A percentile compares a stretch with the other conserved stretches of the same genome.
Conservation (phyloP, 164 flowering plant species). For the Protea cynaroides region DNA sequence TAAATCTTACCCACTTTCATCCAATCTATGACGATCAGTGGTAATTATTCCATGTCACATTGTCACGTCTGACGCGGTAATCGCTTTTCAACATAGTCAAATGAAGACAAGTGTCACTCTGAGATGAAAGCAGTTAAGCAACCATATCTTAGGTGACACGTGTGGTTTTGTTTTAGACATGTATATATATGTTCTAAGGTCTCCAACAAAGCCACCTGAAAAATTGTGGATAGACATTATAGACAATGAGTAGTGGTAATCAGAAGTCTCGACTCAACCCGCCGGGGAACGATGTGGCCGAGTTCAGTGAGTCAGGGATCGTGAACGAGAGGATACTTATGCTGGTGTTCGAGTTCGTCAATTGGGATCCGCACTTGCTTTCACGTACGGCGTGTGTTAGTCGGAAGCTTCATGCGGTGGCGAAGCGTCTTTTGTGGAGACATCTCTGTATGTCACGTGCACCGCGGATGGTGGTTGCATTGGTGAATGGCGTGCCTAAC, state of each 20-base stretch:
- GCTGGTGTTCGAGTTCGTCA: conserved; percentile 44
- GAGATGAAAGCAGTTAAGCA: not conserved
- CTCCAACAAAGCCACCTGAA: conserved; percentile 10
- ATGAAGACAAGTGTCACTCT: conserved; percentile 6
- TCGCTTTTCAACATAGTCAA: conserved; percentile 1
- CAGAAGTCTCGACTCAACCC: conserved; percentile 21
- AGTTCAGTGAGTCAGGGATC: conserved; percentile 39
- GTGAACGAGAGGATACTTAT: conserved; percentile 56
- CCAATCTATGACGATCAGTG: not conserved
- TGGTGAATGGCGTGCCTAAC: conserved; percentile 29
- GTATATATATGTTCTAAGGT: not conserved
- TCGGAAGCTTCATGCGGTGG: conserved; percentile 62
- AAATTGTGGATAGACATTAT: no score
- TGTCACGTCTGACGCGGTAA: conserved; percentile 9
- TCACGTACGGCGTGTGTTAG: conserved; percentile 54
- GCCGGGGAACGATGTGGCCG: conserved; percentile 15
- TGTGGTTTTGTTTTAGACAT: not conserved
- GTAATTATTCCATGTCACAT: not conserved
- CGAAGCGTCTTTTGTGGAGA: conserved; percentile 67
- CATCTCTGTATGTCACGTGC: conserved; percentile 61
- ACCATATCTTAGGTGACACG: conserved; percentile 11
- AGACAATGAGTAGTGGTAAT: no score
- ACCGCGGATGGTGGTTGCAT: conserved; percentile 43
- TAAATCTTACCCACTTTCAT: not conserved
- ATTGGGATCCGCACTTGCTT: conserved; percentile 62